Conservation (phyloP, 1,139 yeast genomes). For the Taiozyma sp. region DNA sequence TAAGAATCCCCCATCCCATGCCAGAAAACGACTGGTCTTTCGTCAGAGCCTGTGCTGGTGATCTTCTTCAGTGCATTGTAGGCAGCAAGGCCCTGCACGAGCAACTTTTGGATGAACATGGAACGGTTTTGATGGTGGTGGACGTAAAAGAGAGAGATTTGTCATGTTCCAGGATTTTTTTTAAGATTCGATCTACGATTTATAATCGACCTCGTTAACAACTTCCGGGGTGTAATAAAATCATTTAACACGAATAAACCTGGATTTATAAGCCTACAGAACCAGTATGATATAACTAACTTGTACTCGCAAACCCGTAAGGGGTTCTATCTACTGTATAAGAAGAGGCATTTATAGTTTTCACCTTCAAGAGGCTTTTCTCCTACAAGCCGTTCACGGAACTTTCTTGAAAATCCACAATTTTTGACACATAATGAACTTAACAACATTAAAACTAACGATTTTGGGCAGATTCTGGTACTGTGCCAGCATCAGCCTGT, state of each 20-base stretch:
- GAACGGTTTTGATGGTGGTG: neutral
- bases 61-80: constrained; percentile 12
- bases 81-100: constrained; percentile 14
- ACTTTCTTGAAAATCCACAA: neutral
- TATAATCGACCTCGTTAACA: too few species aligned
- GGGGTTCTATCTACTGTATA: too few species aligned
- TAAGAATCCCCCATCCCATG: constrained; percentile 81
- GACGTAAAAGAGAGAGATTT: neutral
- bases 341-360: too few species aligned
- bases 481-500: neutral
- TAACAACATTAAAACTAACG: neutral
- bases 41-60: constrained; percentile 5
- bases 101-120: constrained; percentile 12
- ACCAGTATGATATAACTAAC: too few species aligned
- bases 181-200: too few species aligned
- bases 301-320: too few species aligned
- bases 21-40: constrained; percentile 65
- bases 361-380: too few species aligned
- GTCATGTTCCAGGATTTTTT: neutral
- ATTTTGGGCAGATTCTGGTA: neutral
- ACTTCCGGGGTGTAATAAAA: too few species aligned
- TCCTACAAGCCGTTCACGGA: too few species aligned
- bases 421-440: neutral
- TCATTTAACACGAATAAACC: too few species aligned
- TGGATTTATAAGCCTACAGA: too few species aligned